Conservation (phyloP, 1,284 basidiomycete species). For the Waitea zeae region DNA sequence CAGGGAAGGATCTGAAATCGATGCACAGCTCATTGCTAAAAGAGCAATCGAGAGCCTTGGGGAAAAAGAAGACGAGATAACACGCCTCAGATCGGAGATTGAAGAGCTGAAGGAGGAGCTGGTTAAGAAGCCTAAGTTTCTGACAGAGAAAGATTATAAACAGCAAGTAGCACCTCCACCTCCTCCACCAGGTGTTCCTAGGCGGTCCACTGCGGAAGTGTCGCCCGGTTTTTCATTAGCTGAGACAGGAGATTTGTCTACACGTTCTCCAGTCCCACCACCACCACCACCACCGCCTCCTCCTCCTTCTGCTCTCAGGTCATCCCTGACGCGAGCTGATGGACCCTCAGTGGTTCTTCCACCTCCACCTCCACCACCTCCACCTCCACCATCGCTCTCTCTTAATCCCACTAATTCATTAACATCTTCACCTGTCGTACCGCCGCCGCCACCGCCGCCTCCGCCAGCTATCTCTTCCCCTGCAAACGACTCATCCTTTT, state of each 20-base stretch:
- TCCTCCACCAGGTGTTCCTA: constrained; percentile 22
- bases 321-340: constrained; percentile 11
- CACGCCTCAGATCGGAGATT: constrained; percentile 31
- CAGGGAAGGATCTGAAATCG: constrained; percentile 31
- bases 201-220: constrained; percentile 5
- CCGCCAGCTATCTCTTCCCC: constrained; percentile 13
- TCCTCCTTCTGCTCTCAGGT: constrained; percentile 8
- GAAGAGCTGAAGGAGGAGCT: constrained; percentile 32
- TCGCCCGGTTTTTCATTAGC: neutral
- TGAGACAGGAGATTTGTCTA: constrained; percentile 1
- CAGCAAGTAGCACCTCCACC: constrained; percentile 45
- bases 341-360: constrained; percentile 14
- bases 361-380: constrained; percentile 12
- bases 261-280: constrained; percentile 5
- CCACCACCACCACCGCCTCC: constrained; percentile 10
- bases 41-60: constrained; percentile 54
- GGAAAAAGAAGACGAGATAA: constrained; percentile 56
- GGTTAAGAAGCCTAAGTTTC: constrained; percentile 29
- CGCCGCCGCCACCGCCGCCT: constrained; percentile 16
- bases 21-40: constrained; percentile 55
- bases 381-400: constrained; percentile 6
- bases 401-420: neutral
- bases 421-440: constrained; percentile 11
- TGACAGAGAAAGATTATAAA: constrained; percentile 57
- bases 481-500: constrained; percentile 5